phyloP scores from a whole-genome alignment of 83 land plant genomes.

The Thuja plicata region DNA sequence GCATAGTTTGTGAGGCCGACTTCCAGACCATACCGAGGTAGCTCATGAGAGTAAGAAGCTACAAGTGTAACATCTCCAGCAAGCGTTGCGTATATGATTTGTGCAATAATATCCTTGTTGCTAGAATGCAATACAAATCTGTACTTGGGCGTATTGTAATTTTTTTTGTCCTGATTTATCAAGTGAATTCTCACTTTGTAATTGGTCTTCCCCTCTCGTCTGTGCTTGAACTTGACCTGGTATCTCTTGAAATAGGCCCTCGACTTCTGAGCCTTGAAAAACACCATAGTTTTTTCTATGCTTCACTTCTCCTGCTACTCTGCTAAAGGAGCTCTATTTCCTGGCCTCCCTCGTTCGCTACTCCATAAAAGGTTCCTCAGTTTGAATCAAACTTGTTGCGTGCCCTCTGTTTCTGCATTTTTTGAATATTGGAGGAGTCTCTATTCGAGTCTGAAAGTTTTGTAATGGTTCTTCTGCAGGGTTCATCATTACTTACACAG shows the following conservation, averaged over 20 bases:
- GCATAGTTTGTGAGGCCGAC: constrained; percentile 95
- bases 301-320: not conserved
- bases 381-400: too few species aligned
- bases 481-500: too few species aligned
- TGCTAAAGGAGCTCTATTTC: too few species aligned
- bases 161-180: constrained; percentile 91
- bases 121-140: constrained; percentile 82
- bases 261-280: constrained; percentile 61
- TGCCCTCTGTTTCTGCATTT: too few species aligned
- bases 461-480: too few species aligned
- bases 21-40: constrained; percentile 89
- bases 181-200: constrained; percentile 80
- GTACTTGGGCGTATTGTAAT: constrained; percentile 90
- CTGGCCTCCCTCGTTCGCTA: too few species aligned
- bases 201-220: constrained; percentile 88
- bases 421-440: too few species aligned
- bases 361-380: too few species aligned
- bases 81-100: constrained; percentile 80
- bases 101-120: constrained; percentile 86
- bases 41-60: constrained; percentile 88
- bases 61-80: constrained; percentile 87
- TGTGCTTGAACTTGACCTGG: constrained; percentile 76
- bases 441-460: too few species aligned
- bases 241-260: constrained; percentile 76
- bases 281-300: not conserved